phyloP scores from a whole-genome alignment of 2,329 filamentous ascomycete species.

The Akanthomyces muscarius region DNA sequence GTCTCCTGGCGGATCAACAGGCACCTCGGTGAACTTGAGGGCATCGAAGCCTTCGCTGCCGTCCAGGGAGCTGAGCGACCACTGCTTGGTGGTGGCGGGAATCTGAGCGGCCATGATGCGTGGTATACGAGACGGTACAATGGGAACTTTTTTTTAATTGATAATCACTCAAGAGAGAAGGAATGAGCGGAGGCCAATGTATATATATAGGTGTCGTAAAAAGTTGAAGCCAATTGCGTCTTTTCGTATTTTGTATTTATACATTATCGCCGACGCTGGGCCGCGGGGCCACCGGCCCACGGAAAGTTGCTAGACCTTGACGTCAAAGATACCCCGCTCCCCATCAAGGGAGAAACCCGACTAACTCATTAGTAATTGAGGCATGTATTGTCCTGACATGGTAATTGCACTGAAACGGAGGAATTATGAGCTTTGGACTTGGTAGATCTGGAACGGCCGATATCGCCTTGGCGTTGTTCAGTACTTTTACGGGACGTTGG shows the following conservation, averaged over 20 bases:
- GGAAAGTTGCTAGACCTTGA: background rate
- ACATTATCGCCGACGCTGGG: background rate
- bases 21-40: slow-evolving; percentile 52
- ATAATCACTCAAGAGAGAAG: too few species aligned
- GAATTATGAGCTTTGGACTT: too few species aligned
- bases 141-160: too few species aligned
- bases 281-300: too few species aligned
- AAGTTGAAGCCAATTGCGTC: background rate
- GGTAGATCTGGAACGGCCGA: too few species aligned
- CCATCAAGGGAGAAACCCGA: background rate
- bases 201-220: too few species aligned
- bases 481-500: too few species aligned
- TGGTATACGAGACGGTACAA: background rate
- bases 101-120: slow-evolving; percentile 4
- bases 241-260: background rate
- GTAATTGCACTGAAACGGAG: too few species aligned
- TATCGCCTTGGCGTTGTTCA: too few species aligned
- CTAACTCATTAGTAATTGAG: background rate
- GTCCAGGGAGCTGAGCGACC: slow-evolving; percentile 48
- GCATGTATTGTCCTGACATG: background rate
- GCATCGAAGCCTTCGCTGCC: slow-evolving; percentile 49
- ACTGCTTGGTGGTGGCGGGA: slow-evolving; percentile 48
- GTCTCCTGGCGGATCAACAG: slow-evolving; percentile 60
- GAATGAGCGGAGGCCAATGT: too few species aligned
- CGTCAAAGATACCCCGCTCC: background rate